Conservation (phyloP, 2,329 filamentous ascomycete species). For the Lecanicillium sp. region DNA sequence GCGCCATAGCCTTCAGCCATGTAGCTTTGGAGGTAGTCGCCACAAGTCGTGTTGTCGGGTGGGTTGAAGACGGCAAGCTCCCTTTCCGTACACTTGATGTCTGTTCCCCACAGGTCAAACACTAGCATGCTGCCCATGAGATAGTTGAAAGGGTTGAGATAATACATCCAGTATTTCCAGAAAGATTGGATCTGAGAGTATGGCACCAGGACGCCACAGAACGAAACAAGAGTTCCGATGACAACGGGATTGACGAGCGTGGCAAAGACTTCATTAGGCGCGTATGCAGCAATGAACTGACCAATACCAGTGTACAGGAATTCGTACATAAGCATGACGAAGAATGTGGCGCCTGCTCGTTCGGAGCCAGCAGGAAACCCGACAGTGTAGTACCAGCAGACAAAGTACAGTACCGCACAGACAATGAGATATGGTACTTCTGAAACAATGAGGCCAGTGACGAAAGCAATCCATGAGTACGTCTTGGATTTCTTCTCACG, state of each 20-base stretch:
- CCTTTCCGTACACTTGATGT: conserved; percentile 35
- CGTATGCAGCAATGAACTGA: conserved; percentile 56
- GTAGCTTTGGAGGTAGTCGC: conserved; percentile 47
- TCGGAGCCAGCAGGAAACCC: conserved; percentile 36
- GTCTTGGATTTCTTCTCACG: conserved; percentile 55
- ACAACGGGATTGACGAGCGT: conserved; percentile 49
- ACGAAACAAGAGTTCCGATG: conserved; percentile 53
- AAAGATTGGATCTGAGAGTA: conserved; percentile 55
- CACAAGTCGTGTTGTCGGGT: conserved; percentile 45
- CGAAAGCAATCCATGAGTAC: conserved; percentile 53
- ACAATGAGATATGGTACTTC: conserved; percentile 38
- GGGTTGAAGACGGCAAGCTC: conserved; percentile 48
- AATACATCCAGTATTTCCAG: conserved; percentile 62
- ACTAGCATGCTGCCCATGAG: conserved; percentile 48
- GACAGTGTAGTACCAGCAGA: conserved; percentile 52
- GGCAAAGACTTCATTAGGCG: conserved; percentile 53
- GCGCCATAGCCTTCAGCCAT: conserved; percentile 34
- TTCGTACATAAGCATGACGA: conserved; percentile 52
- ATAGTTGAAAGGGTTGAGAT: conserved; percentile 54
- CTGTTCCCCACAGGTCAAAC: conserved; percentile 39
- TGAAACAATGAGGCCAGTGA: conserved; percentile 41
- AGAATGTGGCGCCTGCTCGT: conserved; percentile 44
- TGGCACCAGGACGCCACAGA: conserved; percentile 69
- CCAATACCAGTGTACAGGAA: conserved; percentile 54
- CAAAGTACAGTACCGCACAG: conserved; percentile 39